A percentile compares a stretch with the other conserved stretches of the same genome.
Conservation (phyloP, 2,329 filamentous ascomycete genomes). For the Basipetospora chlamydospora region DNA sequence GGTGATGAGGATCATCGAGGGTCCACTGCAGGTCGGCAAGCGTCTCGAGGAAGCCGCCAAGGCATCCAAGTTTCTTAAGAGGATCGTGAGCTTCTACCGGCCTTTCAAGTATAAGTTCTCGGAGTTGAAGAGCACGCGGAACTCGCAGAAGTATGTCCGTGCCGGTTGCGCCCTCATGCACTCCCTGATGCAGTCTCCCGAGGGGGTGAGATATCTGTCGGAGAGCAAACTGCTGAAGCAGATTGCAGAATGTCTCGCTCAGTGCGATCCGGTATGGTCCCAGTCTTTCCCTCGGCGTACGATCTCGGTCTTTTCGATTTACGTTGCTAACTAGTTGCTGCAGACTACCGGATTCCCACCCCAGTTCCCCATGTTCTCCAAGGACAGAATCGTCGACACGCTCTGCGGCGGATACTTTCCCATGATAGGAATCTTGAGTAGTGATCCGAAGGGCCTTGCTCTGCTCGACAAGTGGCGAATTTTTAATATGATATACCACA, state of each 20-base stretch:
- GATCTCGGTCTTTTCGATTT: too few relatives aligned
- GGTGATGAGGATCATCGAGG: slow-evolving; percentile 81
- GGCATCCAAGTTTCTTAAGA: slow-evolving; percentile 90
- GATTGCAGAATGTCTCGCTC: slow-evolving; percentile 87
- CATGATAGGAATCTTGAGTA: slow-evolving; percentile 76
- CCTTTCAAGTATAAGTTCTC: slow-evolving; percentile 96
- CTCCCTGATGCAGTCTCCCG: slow-evolving; percentile 68
- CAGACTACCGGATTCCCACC: slow-evolving; percentile 62
- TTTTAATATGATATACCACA: slow-evolving; percentile 99
- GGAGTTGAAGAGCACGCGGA: slow-evolving; percentile 76
- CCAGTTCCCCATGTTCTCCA: slow-evolving; percentile 76
- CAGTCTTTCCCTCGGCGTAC: too few relatives aligned
- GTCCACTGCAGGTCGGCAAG: slow-evolving; percentile 79
- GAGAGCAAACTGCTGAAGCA: slow-evolving; percentile 91
- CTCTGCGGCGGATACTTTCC: slow-evolving; percentile 88
- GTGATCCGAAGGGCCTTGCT: slow-evolving; percentile 65
- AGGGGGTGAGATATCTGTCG: slow-evolving; percentile 71
- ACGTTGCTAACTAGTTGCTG: slow-evolving; percentile 12
- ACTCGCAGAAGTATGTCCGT: slow-evolving; percentile 84
- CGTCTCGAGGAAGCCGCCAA: slow-evolving; percentile 87
- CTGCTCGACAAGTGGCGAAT: slow-evolving; percentile 95
- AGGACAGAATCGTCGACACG: slow-evolving; percentile 69
- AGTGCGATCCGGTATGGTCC: slow-evolving; percentile 66
- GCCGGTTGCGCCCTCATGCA: slow-evolving; percentile 81
- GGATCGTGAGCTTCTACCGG: slow-evolving; percentile 85